A percentile compares a stretch with the other conserved stretches of the same genome.
Conservation (phyloP, 2,329 filamentous ascomycete species). For the Lasiodiplodia gonubiensis region DNA sequence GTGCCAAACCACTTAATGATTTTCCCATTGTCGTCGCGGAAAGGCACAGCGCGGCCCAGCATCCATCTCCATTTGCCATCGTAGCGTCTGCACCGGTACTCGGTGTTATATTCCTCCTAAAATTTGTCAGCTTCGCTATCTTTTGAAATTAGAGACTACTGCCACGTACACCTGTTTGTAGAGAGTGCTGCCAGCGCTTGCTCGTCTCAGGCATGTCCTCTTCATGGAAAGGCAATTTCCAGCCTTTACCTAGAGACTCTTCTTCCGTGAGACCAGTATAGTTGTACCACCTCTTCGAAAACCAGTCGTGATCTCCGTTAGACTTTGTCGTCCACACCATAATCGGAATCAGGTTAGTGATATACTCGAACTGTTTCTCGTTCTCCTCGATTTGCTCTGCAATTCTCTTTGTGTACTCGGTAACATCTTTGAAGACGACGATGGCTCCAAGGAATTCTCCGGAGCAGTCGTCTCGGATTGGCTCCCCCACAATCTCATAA, state of each 20-base stretch:
- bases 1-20: constrained; percentile 84
- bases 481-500: constrained; percentile 71
- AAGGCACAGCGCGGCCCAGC: constrained; percentile 72
- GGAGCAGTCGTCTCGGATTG: constrained; percentile 68
- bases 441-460: constrained; percentile 77
- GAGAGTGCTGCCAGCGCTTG: constrained; percentile 65
- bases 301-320: constrained; percentile 73
- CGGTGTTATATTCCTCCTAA: constrained; percentile 66
- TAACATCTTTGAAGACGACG: constrained; percentile 74
- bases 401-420: constrained; percentile 71
- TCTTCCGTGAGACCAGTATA: constrained; percentile 73
- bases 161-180: constrained; percentile 61
- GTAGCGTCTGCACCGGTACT: constrained; percentile 71
- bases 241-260: constrained; percentile 66
- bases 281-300: constrained; percentile 78
- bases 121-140: background rate
- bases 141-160: background rate
- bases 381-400: constrained; percentile 72
- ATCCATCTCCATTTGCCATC: constrained; percentile 81
- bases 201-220: constrained; percentile 68
- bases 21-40: constrained; percentile 68
- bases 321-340: constrained; percentile 75
- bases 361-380: constrained; percentile 74
- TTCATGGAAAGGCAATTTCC: constrained; percentile 70
- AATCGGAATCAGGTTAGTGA: constrained; percentile 67